Evolutionary conservation across 2,329 filamentous ascomycete genomes (phyloP).

Genomic region (Calcarisporium arbuscula): DNA sequence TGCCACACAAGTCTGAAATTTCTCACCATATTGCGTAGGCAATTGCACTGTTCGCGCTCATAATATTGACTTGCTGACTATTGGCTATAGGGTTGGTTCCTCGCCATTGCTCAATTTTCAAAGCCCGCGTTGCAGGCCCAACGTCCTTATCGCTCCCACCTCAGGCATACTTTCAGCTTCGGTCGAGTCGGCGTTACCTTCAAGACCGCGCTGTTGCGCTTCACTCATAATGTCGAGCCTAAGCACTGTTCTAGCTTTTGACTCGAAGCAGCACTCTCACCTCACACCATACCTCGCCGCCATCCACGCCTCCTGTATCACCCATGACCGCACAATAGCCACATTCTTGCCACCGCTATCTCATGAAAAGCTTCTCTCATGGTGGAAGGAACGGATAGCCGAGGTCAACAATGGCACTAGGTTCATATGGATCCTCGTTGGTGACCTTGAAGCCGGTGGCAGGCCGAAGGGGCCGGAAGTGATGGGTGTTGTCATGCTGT

Average conservation of each 20-base stretch:
- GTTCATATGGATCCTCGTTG: slow-evolving; percentile 48
- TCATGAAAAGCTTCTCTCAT: slow-evolving; percentile 47
- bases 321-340: slow-evolving; percentile 47
- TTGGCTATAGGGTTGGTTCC: too few species aligned
- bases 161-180: too few species aligned
- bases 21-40: too few species aligned
- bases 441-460: slow-evolving; percentile 23
- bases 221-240: slow-evolving; percentile 20
- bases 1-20: too few species aligned
- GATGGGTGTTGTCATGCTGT: slow-evolving; percentile 51
- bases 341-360: slow-evolving; percentile 55
- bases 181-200: too few species aligned
- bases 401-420: slow-evolving; percentile 39
- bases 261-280: slow-evolving; percentile 38
- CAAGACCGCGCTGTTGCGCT: too few species aligned
- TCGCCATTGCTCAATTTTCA: too few species aligned
- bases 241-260: slow-evolving; percentile 36
- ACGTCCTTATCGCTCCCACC: too few species aligned
- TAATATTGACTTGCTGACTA: too few species aligned
- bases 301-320: slow-evolving; percentile 54
- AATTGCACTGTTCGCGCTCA: too few species aligned
- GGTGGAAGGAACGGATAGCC: slow-evolving; percentile 48
- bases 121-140: too few species aligned
- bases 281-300: slow-evolving; percentile 51
- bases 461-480: slow-evolving; percentile 38